Conservation (phyloP, 2,329 filamentous ascomycete species). For the Trichophyton schoenleinii region DNA sequence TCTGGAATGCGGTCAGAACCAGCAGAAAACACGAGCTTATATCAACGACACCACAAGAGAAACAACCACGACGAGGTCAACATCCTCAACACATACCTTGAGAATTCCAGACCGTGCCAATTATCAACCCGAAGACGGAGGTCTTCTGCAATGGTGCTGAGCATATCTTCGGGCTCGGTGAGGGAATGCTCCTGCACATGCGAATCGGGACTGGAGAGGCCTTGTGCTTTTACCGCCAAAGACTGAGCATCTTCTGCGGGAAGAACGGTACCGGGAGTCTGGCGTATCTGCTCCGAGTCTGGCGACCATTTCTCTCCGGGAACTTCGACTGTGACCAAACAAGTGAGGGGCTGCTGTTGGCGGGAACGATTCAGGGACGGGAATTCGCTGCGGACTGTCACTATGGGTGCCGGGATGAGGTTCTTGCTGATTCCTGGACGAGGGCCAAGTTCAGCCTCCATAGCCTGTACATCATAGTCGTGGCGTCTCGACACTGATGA, state of each 20-base stretch:
- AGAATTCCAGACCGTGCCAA: slow-evolving; percentile 93
- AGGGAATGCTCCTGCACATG: slow-evolving; percentile 40
- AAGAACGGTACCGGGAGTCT: slow-evolving; percentile 38
- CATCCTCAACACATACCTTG: slow-evolving; percentile 41
- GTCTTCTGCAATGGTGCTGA: slow-evolving; percentile 78
- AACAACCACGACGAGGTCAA: background rate
- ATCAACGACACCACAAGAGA: slow-evolving; percentile 1
- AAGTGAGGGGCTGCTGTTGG: slow-evolving; percentile 89
- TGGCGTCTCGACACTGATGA: slow-evolving; percentile 58
- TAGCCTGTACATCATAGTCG: slow-evolving; percentile 91
- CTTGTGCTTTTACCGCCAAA: slow-evolving; percentile 33
- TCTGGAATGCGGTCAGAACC: slow-evolving; percentile 29
- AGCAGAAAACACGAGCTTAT: background rate
- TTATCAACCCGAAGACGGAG: slow-evolving; percentile 85
- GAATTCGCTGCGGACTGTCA: slow-evolving; percentile 95
- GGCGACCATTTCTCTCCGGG: slow-evolving; percentile 84
- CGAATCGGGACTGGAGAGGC: background rate
- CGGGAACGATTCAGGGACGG: slow-evolving; percentile 84
- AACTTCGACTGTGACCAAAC: slow-evolving; percentile 85
- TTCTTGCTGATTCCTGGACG: slow-evolving; percentile 58
- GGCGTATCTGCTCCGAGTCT: slow-evolving; percentile 63
- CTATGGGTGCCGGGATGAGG: slow-evolving; percentile 76
- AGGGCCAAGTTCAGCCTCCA: slow-evolving; percentile 73
- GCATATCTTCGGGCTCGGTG: slow-evolving; percentile 59
- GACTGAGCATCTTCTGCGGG: slow-evolving; percentile 39